A percentile compares a stretch with the other conserved stretches of the same genome.
phyloP scores from a whole-genome alignment of 2,329 filamentous ascomycete species.

The Rutstroemia sydowiana region DNA sequence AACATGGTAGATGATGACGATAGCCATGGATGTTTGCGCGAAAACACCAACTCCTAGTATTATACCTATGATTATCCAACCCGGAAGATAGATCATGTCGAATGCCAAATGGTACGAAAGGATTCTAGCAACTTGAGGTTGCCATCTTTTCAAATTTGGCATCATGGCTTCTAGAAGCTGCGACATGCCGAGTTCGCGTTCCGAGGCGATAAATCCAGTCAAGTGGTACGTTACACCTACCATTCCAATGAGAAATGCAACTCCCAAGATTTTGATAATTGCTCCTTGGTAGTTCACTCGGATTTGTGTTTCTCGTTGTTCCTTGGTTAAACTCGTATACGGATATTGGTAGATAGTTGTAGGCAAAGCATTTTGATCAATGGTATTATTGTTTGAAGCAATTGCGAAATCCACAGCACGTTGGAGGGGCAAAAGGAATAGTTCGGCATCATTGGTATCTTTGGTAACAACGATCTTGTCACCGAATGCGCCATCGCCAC shows the following conservation, averaged over 20 bases:
- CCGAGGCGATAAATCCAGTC: conserved; percentile 76
- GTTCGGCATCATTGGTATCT: conserved; percentile 64
- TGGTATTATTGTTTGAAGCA: conserved; percentile 42
- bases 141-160: conserved; percentile 65
- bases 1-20: conserved; percentile 69
- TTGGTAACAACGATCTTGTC: conserved; percentile 55
- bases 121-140: conserved; percentile 70
- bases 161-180: conserved; percentile 90
- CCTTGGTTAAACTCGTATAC: conserved; percentile 64
- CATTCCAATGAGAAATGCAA: conserved; percentile 72
- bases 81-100: conserved; percentile 69
- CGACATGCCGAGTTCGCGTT: conserved; percentile 81
- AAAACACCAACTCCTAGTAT: conserved; percentile 60
- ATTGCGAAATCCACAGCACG: conserved; percentile 71
- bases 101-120: conserved; percentile 75
- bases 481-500: conserved; percentile 66
- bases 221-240: conserved; percentile 82
- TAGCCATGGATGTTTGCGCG: conserved; percentile 50
- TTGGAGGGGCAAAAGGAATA: conserved; percentile 75
- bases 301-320: conserved; percentile 60
- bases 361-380: conserved; percentile 35
- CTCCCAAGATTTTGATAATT: conserved; percentile 68
- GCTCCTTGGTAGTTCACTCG: conserved; percentile 63
- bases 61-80: conserved; percentile 71
- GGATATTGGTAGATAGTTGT: conserved; percentile 57